Evolutionary conservation across 805 yeast species (phyloP), one percentile per base, ranked within the genome.

Genomic region (Debaryomyces tyrocola): DNA sequence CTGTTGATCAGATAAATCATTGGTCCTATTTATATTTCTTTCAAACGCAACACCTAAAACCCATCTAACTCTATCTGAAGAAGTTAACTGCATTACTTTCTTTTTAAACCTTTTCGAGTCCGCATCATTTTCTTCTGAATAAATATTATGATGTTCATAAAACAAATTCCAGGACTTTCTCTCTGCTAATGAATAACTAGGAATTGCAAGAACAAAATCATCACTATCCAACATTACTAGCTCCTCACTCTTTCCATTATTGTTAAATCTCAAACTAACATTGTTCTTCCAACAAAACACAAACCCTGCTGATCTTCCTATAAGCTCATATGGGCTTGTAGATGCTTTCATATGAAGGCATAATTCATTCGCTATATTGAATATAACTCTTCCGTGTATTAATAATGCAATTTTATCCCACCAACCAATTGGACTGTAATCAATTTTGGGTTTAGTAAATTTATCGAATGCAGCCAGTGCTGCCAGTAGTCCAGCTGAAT

Each of bases 11-110:
- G 75, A 70, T 6, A 40, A 75, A 66, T 20, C 70, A 1, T 53
- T 49, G 1, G 60, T 41, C 12, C 57, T 56, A 24, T 66, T 62
- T 24, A 61, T 61, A 44, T 85, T 85, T 48, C 86, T 67, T 60
- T 90, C 96, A 66, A 89, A 88, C 17, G 78, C 52, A 54, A 87
- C 67, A 0, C 96, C 96, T 40, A 85, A 66, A 31, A 75, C 79
- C 97, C 96, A 90, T n/a, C 69, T 61, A 6, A 90, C 94, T 34
- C 73, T 69, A 24, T 90, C 90, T 9, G 75, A 66, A 0, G 75
- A 70, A 1, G 74, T 69, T 24, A 90, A 70, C 52, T 79, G 82
- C 78, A 87, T 77, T 0, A 74, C 70, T 8, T 60, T 57, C 54
- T 77, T 78, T 17, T 58, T 66, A 33, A 68, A 62, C 44, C 67